Conservation (phyloP, 2,329 filamentous ascomycete genomes). For the Madurella mycetomatis region DNA sequence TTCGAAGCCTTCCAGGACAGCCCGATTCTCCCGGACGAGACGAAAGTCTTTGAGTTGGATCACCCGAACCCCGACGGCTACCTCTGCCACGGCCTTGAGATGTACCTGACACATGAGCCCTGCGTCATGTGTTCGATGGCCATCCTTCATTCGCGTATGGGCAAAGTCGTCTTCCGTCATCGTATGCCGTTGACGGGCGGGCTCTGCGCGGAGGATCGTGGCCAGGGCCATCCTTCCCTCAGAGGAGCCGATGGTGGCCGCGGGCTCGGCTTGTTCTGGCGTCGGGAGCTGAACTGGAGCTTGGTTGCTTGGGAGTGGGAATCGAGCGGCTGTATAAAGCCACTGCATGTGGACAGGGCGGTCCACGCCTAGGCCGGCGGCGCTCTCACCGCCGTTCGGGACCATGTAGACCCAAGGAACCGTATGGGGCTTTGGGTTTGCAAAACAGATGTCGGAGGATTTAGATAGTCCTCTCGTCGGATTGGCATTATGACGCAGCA, state of each 20-base stretch:
- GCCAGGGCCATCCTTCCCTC: constrained; percentile 40
- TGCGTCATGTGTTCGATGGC: constrained; percentile 98
- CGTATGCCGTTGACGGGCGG: constrained; percentile 79
- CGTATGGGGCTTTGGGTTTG: constrained; percentile 21
- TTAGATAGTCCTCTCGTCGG: constrained; percentile 46
- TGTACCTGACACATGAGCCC: constrained; percentile 93
- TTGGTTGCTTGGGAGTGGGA: constrained; percentile 76
- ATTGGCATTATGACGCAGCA: constrained; percentile 26
- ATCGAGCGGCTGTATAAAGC: constrained; percentile 37
- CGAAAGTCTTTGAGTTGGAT: constrained; percentile 56
- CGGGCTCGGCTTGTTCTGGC: constrained; percentile 66
- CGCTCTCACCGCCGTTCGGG: not conserved
- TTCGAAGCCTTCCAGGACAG: constrained; percentile 64
- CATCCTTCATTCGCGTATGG: constrained; percentile 88
- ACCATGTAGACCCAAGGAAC: not conserved
- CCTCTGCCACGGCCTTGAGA: constrained; percentile 86
- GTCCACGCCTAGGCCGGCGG: constrained; percentile 40
- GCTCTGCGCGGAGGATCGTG: constrained; percentile 70
- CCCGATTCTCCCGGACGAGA: constrained; percentile 65
- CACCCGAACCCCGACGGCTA: constrained; percentile 75
- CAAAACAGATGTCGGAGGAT: constrained; percentile 40
- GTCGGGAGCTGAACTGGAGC: constrained; percentile 80
- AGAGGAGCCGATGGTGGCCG: constrained; percentile 45
- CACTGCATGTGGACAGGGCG: constrained; percentile 41
- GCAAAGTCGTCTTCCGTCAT: constrained; percentile 73